Evolutionary conservation across 148 eudicot species (phyloP).

Genomic region (Arctostaphylos glauca): DNA sequence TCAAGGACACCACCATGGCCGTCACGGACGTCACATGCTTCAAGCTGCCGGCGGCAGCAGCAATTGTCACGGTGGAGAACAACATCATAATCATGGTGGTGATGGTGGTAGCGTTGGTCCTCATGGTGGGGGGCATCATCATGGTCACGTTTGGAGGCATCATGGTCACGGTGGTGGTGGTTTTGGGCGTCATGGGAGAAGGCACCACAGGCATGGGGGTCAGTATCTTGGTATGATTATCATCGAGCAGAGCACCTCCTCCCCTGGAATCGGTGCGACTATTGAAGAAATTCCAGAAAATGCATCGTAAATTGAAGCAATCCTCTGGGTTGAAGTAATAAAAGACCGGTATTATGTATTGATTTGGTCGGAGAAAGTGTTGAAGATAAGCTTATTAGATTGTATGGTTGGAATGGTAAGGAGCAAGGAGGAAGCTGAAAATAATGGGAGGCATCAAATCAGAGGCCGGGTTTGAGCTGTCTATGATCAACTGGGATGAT

Average conservation of each 20-base stretch:
- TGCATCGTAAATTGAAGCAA: not conserved
- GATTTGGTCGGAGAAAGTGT: not conserved
- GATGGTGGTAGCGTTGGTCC: not conserved
- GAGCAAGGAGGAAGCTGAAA: too few species aligned
- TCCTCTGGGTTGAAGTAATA: not conserved
- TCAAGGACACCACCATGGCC: not conserved
- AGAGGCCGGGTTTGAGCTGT: too few species aligned
- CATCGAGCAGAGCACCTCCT: too few species aligned
- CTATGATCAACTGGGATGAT: too few species aligned
- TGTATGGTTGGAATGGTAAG: too few species aligned
- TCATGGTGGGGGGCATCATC: slow-evolving; percentile 5
- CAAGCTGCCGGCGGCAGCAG: not conserved
- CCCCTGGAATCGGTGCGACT: not conserved
- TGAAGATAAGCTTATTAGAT: too few species aligned
- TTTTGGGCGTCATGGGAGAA: not conserved
- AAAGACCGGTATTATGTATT: not conserved
- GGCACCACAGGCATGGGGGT: not conserved
- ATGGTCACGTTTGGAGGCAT: not conserved
- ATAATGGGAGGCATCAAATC: too few species aligned
- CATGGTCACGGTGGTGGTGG: not conserved
- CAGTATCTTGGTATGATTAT: not conserved
- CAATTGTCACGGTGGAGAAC: not conserved
- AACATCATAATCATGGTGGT: not conserved
- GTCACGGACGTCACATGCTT: not conserved
- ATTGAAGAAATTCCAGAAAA: not conserved